A percentile compares a stretch with the other conserved stretches of the same genome.
Evolutionary conservation across 148 eudicot species (phyloP).

Genomic region (Drosera capensis): DNA sequence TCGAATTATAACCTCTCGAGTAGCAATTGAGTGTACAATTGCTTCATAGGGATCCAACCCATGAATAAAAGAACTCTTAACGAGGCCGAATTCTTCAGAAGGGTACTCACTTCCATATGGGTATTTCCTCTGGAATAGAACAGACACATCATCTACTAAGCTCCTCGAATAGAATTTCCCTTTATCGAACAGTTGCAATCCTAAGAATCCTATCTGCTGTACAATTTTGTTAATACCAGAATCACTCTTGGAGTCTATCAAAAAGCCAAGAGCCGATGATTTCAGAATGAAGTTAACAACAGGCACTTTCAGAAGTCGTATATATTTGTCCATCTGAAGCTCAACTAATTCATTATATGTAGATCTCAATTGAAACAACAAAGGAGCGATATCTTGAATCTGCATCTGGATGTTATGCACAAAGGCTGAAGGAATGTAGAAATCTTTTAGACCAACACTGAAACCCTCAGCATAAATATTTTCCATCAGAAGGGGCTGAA

Average conservation of each 20-base stretch:
- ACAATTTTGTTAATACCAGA: conserved; percentile 63
- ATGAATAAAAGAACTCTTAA: conserved; percentile 48
- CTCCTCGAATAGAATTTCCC: conserved; percentile 62
- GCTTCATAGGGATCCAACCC: conserved; percentile 82
- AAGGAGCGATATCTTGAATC: conserved; percentile 34
- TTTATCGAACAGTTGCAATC: conserved; percentile 53
- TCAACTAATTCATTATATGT: conserved; percentile 48
- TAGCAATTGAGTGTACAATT: conserved; percentile 78
- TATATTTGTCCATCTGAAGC: conserved; percentile 44
- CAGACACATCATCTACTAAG: conserved; percentile 49
- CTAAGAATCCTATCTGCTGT: conserved; percentile 85
- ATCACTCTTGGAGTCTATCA: conserved; percentile 76
- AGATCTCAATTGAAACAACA: conserved; percentile 36
- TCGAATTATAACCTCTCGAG: conserved; percentile 78
- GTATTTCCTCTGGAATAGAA: conserved; percentile 39
- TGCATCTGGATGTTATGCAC: conserved; percentile 21
- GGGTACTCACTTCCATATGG: conserved; percentile 38
- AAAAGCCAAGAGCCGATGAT: conserved; percentile 47
- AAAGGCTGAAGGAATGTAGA: conserved; percentile 28
- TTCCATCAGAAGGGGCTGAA: conserved; percentile 88
- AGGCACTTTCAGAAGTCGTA: conserved; percentile 32
- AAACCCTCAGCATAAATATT: conserved; percentile 57
- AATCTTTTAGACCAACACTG: conserved; percentile 59
- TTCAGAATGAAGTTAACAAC: conserved; percentile 41
- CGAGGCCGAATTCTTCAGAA: conserved; percentile 58